Evolutionary conservation across 768 basidiomycete species (phyloP), one percentile per base, ranked within the genome.

Genomic region (Termitomyces eurrhizus): DNA sequence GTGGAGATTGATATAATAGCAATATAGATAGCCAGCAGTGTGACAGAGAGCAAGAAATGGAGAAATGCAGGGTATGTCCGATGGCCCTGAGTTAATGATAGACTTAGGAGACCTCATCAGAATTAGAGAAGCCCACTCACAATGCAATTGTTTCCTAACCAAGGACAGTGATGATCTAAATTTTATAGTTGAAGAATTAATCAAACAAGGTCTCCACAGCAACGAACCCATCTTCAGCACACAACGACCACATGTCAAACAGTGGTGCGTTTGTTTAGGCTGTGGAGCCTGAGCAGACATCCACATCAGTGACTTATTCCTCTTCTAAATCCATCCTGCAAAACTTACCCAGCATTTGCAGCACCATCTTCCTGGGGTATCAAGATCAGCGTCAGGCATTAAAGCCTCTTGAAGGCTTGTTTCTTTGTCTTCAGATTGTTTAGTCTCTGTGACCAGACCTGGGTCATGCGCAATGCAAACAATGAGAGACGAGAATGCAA

Each of bases 91-190:
- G 62, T 18, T 42, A 51, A 36, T 36, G 63, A 52, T 61, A 54
- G 49, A 33, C 14, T 50, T 14, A 18, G 8, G 26, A n/a, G n/a
- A n/a, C 18, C 50, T 24, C 11, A 46, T 21, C 32, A 14, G 26
- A 49, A 26, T 35, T 29, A 26, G 32, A 46, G 51, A 29, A 18
- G n/a, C 21, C 7, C 33, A 74, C 88, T 70, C 69, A 90, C 91
- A 60, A 94, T 82, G 71, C 92, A 94, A 69, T 79, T 87, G 50
- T 80, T 74, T 41, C 86, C 92, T 26, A 93, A 74, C 92, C 92
- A 94, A 7, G 87, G 89, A 68, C 92, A 94, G 67, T 94, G 92
- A 67, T 93, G 92, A 70, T 94, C 91, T 93, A 65, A 32, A 41
- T 46, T 49, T 29, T 7, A 56, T 12, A 36, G 14, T 16, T 49